phyloP scores from a whole-genome alignment of 495 filamentous ascomycete species.

The Penicilliopsis zonata region DNA sequence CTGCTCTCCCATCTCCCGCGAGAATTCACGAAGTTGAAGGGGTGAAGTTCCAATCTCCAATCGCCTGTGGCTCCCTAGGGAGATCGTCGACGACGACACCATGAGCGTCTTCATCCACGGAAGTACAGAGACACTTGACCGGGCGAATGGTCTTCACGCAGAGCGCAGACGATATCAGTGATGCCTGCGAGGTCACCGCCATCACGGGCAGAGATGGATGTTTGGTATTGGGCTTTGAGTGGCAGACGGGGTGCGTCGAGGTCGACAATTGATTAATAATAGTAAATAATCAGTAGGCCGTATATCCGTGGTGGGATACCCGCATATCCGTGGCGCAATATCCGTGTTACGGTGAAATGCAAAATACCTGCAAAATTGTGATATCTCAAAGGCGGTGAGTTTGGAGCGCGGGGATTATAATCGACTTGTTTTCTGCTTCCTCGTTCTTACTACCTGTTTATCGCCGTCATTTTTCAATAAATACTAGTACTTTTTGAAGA shows the following conservation, averaged over 20 bases:
- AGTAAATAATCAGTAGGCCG: no score
- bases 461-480: no score
- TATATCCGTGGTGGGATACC: no score
- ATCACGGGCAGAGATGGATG: constrained; percentile 28
- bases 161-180: constrained; percentile 27
- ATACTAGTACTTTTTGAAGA: no score
- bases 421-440: no score
- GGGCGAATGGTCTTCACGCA: constrained; percentile 30
- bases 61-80: constrained; percentile 19
- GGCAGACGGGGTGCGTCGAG: constrained; percentile 28
- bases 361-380: no score
- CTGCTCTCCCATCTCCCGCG: constrained; percentile 20
- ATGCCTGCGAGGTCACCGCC: constrained; percentile 23
- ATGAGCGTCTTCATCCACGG: constrained; percentile 29
- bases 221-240: constrained; percentile 21
- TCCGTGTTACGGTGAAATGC: no score
- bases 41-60: constrained; percentile 20
- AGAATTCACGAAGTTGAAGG: constrained; percentile 6
- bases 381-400: no score
- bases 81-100: constrained; percentile 17
- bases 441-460: no score
- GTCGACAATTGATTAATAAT: no score
- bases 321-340: no score
- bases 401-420: no score
- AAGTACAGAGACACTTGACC: constrained; percentile 8